These are phyloP conservation scores for Rhizomucor pusillus DNA, from an alignment of 371 early-diverging fungal genomes.

Conservation along the genomic window DNA sequence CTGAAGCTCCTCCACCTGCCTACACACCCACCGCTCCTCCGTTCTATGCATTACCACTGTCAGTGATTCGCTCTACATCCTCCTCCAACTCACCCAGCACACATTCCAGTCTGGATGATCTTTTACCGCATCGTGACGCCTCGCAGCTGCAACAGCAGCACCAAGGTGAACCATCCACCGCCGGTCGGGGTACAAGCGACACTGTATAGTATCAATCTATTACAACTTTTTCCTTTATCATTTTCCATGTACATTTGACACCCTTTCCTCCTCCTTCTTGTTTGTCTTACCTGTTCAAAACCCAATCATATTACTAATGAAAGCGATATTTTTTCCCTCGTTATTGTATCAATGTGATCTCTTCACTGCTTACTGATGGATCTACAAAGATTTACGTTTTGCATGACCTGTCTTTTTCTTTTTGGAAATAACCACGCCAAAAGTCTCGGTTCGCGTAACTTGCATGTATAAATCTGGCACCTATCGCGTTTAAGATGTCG, in stretches of 20 bases:
- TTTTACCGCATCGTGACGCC: not conserved
- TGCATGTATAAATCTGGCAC: too few relatives aligned
- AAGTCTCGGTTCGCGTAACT: too few relatives aligned
- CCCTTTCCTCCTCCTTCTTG: not conserved
- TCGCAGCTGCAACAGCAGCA: too few relatives aligned
- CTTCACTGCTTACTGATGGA: too few relatives aligned
- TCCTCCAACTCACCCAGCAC: not conserved
- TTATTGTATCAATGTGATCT: too few relatives aligned
- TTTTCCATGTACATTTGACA: not conserved
- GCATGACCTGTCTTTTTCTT: too few relatives aligned
- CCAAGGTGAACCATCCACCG: not conserved
- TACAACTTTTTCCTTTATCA: not conserved
- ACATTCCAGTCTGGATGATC: not conserved
- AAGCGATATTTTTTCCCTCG: too few relatives aligned
- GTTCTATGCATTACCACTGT: slow-evolving; percentile 6
- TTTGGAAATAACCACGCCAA: too few relatives aligned
- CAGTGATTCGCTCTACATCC: not conserved
- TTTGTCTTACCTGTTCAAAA: not conserved
- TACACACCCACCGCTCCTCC: slow-evolving; percentile 19
- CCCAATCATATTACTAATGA: not conserved
- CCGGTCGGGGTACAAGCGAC: too few relatives aligned
- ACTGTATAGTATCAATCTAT: not conserved
- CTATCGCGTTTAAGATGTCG: too few relatives aligned
- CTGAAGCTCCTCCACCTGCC: slow-evolving; percentile 18
- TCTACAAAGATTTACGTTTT: too few relatives aligned